phyloP scores from a whole-genome alignment of 352 stramenopile genomes.

The Phytophthora foliorum region DNA sequence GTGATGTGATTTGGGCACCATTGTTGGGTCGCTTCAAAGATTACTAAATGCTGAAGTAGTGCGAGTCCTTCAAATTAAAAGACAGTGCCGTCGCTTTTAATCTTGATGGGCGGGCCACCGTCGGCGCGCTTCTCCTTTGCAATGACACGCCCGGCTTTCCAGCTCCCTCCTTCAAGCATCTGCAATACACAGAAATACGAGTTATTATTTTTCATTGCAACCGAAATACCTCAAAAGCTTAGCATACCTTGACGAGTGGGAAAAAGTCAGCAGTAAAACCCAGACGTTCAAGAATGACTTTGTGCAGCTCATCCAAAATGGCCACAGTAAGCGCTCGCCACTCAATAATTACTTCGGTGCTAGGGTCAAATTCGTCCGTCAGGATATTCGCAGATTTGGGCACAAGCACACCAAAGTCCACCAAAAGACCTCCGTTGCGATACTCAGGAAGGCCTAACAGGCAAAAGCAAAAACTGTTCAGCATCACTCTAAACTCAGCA shows the following conservation, averaged over 20 bases:
- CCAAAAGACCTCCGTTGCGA: slow-evolving; percentile 83
- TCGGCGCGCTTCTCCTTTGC: slow-evolving; percentile 80
- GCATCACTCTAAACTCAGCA: neutral
- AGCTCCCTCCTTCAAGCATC: slow-evolving; percentile 89
- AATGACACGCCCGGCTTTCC: slow-evolving; percentile 86
- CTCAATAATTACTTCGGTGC: slow-evolving; percentile 84
- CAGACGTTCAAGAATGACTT: slow-evolving; percentile 68
- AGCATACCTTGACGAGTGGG: slow-evolving; percentile 83
- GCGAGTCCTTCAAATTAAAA: slow-evolving; percentile 58
- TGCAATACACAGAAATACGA: slow-evolving; percentile 17
- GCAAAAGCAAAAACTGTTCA: neutral
- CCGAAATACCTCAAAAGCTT: neutral
- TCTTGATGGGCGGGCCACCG: slow-evolving; percentile 81
- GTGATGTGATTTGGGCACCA: too few relatives aligned
- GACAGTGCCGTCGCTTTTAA: slow-evolving; percentile 90
- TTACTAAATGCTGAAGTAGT: neutral
- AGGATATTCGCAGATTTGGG: slow-evolving; percentile 68
- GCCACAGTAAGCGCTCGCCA: slow-evolving; percentile 88
- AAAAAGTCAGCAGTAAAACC: slow-evolving; percentile 80
- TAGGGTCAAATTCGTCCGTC: slow-evolving; percentile 69
- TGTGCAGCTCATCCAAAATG: slow-evolving; percentile 82
- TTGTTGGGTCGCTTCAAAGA: too few relatives aligned
- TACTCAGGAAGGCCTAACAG: slow-evolving; percentile 79
- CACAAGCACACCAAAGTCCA: slow-evolving; percentile 83
- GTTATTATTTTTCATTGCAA: slow-evolving; percentile 7